Evolutionary conservation across 345 rosid genomes (phyloP).

Genomic region (Pugionium cornutum): DNA sequence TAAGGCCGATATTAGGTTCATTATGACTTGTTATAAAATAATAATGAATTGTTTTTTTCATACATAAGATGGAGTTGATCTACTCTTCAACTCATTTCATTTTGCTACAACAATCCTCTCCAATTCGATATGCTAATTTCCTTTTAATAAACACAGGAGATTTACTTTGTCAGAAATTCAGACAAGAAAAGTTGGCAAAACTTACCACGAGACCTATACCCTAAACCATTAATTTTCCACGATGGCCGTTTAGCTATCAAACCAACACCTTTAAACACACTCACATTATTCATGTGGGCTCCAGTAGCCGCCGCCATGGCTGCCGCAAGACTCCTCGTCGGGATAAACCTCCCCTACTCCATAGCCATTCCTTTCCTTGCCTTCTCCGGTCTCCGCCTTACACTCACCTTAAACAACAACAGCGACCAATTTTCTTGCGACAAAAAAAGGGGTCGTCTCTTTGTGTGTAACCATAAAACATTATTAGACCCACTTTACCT

Average conservation of each 20-base stretch:
- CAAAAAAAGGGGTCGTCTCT: slow-evolving; percentile 37
- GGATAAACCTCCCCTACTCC: slow-evolving; percentile 54
- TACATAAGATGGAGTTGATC: too few species aligned
- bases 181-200: slow-evolving; percentile 64
- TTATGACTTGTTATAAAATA: slow-evolving; percentile 3
- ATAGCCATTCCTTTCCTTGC: slow-evolving; percentile 46
- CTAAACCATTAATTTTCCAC: slow-evolving; percentile 73
- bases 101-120: slow-evolving; percentile 39
- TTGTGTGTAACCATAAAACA: slow-evolving; percentile 61
- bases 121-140: slow-evolving; percentile 1
- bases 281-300: slow-evolving; percentile 65
- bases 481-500: slow-evolving; percentile 54
- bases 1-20: background rate
- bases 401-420: slow-evolving; percentile 28
- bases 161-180: slow-evolving; percentile 50
- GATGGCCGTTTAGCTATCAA: slow-evolving; percentile 70
- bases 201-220: slow-evolving; percentile 50
- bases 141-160: slow-evolving; percentile 58
- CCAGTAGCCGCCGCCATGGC: slow-evolving; percentile 48
- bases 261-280: slow-evolving; percentile 53
- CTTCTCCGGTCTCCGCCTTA: slow-evolving; percentile 52
- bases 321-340: slow-evolving; percentile 29
- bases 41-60: background rate
- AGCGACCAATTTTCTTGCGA: background rate
- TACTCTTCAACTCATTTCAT: slow-evolving; percentile 16